A percentile compares a stretch with the other conserved stretches of the same genome.
Conservation (phyloP, 768 basidiomycete genomes). For the Mycena polygramma region DNA sequence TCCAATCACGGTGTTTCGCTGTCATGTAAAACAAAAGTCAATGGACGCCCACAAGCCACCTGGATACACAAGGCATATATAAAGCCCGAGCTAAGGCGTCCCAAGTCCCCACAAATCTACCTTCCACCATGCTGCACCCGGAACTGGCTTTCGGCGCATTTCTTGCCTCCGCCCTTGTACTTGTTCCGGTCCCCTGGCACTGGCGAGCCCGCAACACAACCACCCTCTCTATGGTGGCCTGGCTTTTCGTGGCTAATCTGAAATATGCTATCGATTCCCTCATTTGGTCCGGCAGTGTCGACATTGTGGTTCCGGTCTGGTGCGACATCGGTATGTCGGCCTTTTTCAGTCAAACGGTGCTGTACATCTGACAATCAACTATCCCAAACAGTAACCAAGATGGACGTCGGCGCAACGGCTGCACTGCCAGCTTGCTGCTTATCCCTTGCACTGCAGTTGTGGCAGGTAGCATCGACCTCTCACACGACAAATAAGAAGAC, state of each 20-base stretch:
- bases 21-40: too few relatives aligned
- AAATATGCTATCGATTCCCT: slow-evolving; percentile 54
- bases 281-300: slow-evolving; percentile 53
- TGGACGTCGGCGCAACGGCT: slow-evolving; percentile 42
- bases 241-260: slow-evolving; percentile 48
- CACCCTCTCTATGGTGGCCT: slow-evolving; percentile 47
- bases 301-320: slow-evolving; percentile 47
- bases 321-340: slow-evolving; percentile 56
- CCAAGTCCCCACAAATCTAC: too few relatives aligned
- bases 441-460: slow-evolving; percentile 47
- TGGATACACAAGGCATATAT: too few relatives aligned
- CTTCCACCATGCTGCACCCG: too few relatives aligned
- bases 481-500: slow-evolving; percentile 33
- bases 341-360: not conserved
- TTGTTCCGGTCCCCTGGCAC: slow-evolving; percentile 43
- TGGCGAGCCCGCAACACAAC: slow-evolving; percentile 46
- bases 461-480: slow-evolving; percentile 39
- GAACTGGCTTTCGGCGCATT: not conserved
- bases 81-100: too few relatives aligned
- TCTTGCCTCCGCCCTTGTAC: slow-evolving; percentile 14
- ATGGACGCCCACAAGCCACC: too few relatives aligned
- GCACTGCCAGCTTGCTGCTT: slow-evolving; percentile 44
- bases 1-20: too few relatives aligned
- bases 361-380: not conserved
- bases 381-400: slow-evolving; percentile 44